Evolutionary conservation across 2,329 filamentous ascomycete species (phyloP), one percentile per base, ranked within the genome.

Genomic region (Dactylonectria macrodidyma): DNA sequence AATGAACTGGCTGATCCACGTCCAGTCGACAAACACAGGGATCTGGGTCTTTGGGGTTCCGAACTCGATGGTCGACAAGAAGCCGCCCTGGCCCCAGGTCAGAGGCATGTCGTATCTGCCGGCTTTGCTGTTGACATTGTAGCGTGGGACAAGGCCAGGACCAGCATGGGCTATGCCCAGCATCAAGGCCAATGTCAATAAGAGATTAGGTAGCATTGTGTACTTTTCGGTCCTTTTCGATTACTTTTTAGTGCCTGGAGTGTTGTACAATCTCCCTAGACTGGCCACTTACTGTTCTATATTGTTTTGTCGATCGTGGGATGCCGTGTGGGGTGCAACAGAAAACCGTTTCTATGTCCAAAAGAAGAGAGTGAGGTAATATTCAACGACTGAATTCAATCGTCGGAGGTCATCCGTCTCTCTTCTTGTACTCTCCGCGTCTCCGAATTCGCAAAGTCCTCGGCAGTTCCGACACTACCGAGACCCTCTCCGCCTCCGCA

Each of bases 1-100:
- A 44, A 65, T 30, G 19, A 65, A 65, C 51, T 65, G 63, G 22
- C 63, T 65, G 57, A 65, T 65, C 63, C 63, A 65, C 30, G 57
- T 65, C 63, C 57, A 65, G 51, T 65, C 57, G 51, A 61, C 63
- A 19, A 61, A 65, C 33, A 65, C 63, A 1, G 63, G 58, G 8
- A 61, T 33, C 24, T 61, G 54, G 16, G 41, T 46, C n/a, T 16
- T 30, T 34, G 63, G 63, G 1, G 57, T 65, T 1, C 63, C 63
- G 16, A 65, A 38, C 10, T 65, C 63, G n/a, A 65, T 36, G 30
- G 59, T 59, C n/a, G 57, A 57, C 8, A 65, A 30, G 63, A 61
- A 65, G 5, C 63, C 57, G 19, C 63, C 58, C 1, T 34, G 14
- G 34, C 50, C 51, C 51, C 51, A 51, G 3, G 51, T 60, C 8